Evolutionary conservation across 345 rosid species (phyloP), one percentile per base, ranked within the genome.

Genomic region (Draba incana): DNA sequence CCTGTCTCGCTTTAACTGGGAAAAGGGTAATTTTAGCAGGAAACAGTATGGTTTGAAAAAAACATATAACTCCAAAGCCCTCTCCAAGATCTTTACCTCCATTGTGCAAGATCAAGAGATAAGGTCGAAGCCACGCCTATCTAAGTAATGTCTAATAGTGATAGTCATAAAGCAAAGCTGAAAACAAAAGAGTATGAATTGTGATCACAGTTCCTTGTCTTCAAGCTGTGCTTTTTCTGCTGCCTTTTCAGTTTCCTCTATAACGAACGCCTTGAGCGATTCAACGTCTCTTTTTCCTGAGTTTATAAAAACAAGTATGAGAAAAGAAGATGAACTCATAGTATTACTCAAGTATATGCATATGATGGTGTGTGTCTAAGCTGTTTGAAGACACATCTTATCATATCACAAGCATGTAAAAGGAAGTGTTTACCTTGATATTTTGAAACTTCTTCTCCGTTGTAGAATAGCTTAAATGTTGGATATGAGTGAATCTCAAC

Each of bases 401-500:
- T 42, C 24, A 25, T 33, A 3, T 55, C 10, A 33, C 20, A 41
- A 23, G 53, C 52, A 24, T 35, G 33, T 13, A 20, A 10, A 31
- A 45, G 69, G 25, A 64, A 47, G 14, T 38, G 14, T 38, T 53
- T 79, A 93, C 98, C 98, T 88, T 87, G 92, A 74, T 90, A 88
- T 76, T 86, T 90, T 16, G 89, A 76, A 75, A 90, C 94, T 81
- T 81, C 97, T 77, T 90, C 94, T 42, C 98, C 98, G 51, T 93
- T 88, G 38, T 83, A 93, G 69, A 93, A 90, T 45, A 88, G 74
- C 83, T 88, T 93, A 75, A 93, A 93, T 1, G 98, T 93, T 49
- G 98, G 98, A 75, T 94, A 94, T 1, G 97, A 88, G 71, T 91
- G 92, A 70, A 91, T 94, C 66, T 94, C 92, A 42, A 81, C 96